Percentiles rank a stretch among this genome's conserved stretches.
phyloP scores from a whole-genome alignment of 305 asterid species.

The Solanum hybrid region DNA sequence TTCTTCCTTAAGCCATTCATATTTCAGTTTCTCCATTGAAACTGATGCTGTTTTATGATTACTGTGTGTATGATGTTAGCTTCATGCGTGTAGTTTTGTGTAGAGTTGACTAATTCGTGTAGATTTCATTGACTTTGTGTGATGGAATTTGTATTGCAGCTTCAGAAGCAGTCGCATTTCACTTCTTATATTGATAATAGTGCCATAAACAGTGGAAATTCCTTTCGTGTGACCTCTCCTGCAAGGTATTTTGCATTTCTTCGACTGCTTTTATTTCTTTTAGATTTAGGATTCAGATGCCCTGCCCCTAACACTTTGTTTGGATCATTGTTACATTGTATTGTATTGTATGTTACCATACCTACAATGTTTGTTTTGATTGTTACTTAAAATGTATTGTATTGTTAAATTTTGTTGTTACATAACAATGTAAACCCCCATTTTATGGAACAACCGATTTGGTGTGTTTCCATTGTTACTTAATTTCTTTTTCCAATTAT shows the following conservation, averaged over 20 bases:
- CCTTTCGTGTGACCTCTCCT: constrained; percentile 4
- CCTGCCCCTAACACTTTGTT: no score
- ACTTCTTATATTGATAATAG: not conserved
- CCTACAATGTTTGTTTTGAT: no score
- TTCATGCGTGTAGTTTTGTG: not conserved
- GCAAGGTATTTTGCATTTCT: not conserved
- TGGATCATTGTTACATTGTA: no score
- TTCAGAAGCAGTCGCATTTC: constrained; percentile 2
- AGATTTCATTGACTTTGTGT: not conserved
- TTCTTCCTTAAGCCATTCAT: not conserved
- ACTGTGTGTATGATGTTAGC: not conserved
- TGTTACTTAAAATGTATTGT: no score
- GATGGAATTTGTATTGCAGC: constrained; percentile 3
- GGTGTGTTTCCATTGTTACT: no score
- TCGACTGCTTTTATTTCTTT: not conserved
- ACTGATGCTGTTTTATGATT: not conserved
- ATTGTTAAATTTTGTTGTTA: no score
- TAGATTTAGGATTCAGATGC: not conserved
- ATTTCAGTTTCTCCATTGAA: not conserved
- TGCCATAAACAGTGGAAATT: not conserved
- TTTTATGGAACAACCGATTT: no score
- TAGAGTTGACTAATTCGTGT: not conserved
- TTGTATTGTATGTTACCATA: no score
- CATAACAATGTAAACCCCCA: no score
- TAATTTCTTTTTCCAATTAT: no score